These are phyloP conservation scores for Puccinia hordei DNA, from an alignment of 1,284 basidiomycete species.

Conservation along the genomic window DNA sequence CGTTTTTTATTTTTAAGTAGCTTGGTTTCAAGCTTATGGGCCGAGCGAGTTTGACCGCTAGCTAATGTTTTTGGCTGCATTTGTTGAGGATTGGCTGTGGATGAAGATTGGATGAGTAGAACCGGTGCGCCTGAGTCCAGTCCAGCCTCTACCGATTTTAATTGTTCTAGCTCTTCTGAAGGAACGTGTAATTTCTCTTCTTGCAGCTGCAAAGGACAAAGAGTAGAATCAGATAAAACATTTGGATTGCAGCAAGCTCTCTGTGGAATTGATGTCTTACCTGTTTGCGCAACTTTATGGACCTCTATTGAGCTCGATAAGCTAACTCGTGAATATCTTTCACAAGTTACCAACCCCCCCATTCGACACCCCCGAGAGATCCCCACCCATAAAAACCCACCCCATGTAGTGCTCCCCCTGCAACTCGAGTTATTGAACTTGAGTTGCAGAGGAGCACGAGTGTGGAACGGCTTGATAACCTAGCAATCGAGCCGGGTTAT, in stretches of 20 bases:
- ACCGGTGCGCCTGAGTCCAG: constrained; percentile 4
- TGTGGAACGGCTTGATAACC: too few species aligned
- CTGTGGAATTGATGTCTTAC: background rate
- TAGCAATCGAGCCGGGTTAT: too few species aligned
- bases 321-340: constrained; percentile 20
- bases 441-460: too few species aligned
- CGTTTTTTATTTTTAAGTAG: constrained; percentile 26
- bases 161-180: constrained; percentile 23
- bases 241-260: background rate
- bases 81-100: background rate
- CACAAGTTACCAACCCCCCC: too few species aligned
- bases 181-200: constrained; percentile 39
- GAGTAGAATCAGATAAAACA: background rate
- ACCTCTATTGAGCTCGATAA: constrained; percentile 34
- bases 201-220: constrained; percentile 24
- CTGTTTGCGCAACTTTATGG: constrained; percentile 38
- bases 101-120: constrained; percentile 16
- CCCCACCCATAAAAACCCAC: too few species aligned
- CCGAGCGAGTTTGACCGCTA: constrained; percentile 16
- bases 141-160: constrained; percentile 9
- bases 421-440: too few species aligned
- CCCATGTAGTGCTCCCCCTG: too few species aligned
- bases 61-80: background rate
- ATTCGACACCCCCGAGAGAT: too few species aligned
- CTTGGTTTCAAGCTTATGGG: constrained; percentile 25